Evolutionary conservation across 345 rosid species (phyloP).

Genomic region (Eucalyptus shirleyi): DNA sequence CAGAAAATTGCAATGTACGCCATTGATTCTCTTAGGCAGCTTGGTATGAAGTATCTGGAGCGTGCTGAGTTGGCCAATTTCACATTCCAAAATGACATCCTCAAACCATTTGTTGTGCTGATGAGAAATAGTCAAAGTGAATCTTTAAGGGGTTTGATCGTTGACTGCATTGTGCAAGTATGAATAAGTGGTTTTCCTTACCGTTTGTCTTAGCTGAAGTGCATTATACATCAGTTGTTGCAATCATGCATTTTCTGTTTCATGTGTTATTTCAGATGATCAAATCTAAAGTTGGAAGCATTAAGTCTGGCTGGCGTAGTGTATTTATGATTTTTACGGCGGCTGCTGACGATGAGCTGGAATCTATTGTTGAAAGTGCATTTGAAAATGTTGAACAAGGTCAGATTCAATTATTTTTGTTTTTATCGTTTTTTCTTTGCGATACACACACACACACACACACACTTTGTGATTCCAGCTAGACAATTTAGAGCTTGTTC

Average conservation of each 20-base stretch:
- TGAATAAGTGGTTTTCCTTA: constrained; percentile 1
- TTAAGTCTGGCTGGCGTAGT: constrained; percentile 93
- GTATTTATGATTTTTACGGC: constrained; percentile 93
- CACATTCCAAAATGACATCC: constrained; percentile 92
- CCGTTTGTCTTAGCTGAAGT: neutral
- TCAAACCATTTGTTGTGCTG: constrained; percentile 84
- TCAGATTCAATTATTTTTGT: neutral
- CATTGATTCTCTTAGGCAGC: constrained; percentile 93
- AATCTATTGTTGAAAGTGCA: constrained; percentile 82
- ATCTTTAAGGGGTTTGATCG: constrained; percentile 72
- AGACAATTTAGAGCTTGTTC: neutral
- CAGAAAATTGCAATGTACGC: constrained; percentile 94
- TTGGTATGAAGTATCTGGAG: constrained; percentile 85
- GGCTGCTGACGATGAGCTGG: constrained; percentile 80
- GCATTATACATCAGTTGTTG: neutral
- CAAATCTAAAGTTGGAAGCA: constrained; percentile 86
- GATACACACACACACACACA: neutral
- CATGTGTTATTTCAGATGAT: constrained; percentile 47
- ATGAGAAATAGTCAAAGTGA: constrained; percentile 79
- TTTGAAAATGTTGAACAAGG: constrained; percentile 96
- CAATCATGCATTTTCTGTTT: neutral
- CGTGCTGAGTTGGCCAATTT: constrained; percentile 87
- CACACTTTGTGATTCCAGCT: neutral
- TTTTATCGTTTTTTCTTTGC: neutral
- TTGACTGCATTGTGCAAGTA: constrained; percentile 94